Base-by-base conservation (phyloP, 2,329 filamentous ascomycete species). In the Fusarium pseudograminearum region DNA sequence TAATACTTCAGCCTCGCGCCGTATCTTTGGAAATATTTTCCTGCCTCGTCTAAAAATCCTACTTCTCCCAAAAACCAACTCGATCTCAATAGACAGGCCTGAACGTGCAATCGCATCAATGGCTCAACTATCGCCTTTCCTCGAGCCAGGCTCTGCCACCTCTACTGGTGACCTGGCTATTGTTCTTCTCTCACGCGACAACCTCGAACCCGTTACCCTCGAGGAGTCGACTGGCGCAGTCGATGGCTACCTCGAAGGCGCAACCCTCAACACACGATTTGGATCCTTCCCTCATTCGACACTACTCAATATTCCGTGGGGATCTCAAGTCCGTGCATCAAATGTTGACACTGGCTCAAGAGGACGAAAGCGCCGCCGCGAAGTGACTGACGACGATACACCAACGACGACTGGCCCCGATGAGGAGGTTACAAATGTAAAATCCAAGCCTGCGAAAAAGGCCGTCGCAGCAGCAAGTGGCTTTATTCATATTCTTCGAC, bases 321-420 rank as follows among this genome's bases (percentile, higher is more conserved):
- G 96, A 30, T 93, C 92, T 9, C 96, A 98, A 78, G 90, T 98
- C 24, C 87, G 93, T 47, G 96, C 96, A 10, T 97, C 94, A 3
- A 89, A 91, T 33, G 94, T 98, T 59, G 93, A 98, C 76, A 98
- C 94, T 0, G 94, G 94, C 15, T 96, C 93, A n/a, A 86, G 94
- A 73, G 93, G 93, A 34, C 87, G 91, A 53, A 91, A 90, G 79
- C 84, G 87, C 57, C 90, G 90, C 77, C 79, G 83, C 18, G 82
- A 83, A 55, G 79, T 76, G 7, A 78, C 78, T 26, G 82, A 80
- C 42, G 85, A 87, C 65, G 83, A 83, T 76, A 80, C 61, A 64
- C 79, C 76, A 24, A 77, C 69, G 56, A 75, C 71, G 18, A 74
- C 72, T 60, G 78, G 73, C 36, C 77, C 73, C 11, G 80, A 82